phyloP scores from a whole-genome alignment of 345 rosid genomes.

The Gossypium sturtianum region DNA sequence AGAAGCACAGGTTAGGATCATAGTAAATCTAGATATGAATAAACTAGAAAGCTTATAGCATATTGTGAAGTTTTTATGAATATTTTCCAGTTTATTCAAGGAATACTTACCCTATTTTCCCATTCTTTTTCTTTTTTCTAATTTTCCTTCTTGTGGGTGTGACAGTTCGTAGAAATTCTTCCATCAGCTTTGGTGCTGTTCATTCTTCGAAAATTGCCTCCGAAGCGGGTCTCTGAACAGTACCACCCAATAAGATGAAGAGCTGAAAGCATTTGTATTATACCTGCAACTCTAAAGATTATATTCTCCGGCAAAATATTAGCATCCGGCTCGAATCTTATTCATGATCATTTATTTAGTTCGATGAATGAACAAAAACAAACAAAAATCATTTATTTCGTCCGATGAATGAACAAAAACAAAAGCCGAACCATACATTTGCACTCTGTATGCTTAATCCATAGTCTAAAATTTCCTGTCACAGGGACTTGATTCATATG shows the following conservation, averaged over 20 bases:
- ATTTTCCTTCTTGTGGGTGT: not conserved
- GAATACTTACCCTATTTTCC: not conserved
- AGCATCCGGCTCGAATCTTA: not conserved
- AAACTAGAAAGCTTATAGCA: not conserved
- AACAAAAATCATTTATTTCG: not conserved
- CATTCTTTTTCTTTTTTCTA: not conserved
- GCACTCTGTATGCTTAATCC: not conserved
- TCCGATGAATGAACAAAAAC: not conserved
- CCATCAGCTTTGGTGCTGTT: constrained; percentile 73
- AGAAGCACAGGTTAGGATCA: not conserved
- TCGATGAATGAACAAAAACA: not conserved
- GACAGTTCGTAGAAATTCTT: constrained; percentile 71
- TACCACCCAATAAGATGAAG: constrained; percentile 60
- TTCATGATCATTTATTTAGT: not conserved
- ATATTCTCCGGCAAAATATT: not conserved
- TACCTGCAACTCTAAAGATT: not conserved
- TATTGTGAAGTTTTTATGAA: not conserved
- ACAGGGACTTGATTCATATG: not conserved
- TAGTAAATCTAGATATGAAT: not conserved
- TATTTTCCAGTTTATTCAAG: not conserved
- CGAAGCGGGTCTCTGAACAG: constrained; percentile 56
- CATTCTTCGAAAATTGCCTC: constrained; percentile 76
- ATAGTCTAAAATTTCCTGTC: not conserved
- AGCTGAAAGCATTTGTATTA: not conserved
- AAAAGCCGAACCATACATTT: not conserved